Conservation (phyloP, 2,329 filamentous ascomycete genomes). For the Fusarium ambrosium region DNA sequence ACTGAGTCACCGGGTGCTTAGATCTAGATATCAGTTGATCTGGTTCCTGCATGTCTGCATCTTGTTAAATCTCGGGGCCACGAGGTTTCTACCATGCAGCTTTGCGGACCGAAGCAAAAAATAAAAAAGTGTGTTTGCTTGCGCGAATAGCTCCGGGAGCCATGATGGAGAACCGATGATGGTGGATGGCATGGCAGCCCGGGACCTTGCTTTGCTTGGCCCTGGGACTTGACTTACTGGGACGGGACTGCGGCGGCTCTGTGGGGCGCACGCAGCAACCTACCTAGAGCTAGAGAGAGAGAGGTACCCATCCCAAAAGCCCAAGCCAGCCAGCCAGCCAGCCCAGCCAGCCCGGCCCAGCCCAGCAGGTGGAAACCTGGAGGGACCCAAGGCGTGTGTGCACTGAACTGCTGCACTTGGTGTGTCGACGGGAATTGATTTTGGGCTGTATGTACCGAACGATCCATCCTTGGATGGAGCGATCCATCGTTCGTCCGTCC, state of each 20-base stretch:
- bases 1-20: background rate
- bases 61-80: background rate
- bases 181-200: background rate
- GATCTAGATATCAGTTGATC: background rate
- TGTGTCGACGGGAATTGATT: background rate
- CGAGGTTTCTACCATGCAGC: background rate
- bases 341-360: too few species aligned
- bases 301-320: background rate
- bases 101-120: background rate
- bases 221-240: background rate
- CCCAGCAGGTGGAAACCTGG: too few species aligned
- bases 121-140: background rate
- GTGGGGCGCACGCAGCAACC: background rate
- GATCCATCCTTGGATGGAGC: background rate
- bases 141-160: conserved; percentile 1
- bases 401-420: too few species aligned
- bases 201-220: background rate
- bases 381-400: too few species aligned
- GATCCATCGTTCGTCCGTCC: background rate
- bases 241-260: background rate
- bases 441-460: background rate
- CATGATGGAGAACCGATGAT: background rate
- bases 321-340: background rate
- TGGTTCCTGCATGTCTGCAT: background rate
- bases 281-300: background rate